Evolutionary conservation across 2,329 filamentous ascomycete genomes (phyloP), one percentile per base, ranked within the genome.

Genomic region (Didymella lethalis): DNA sequence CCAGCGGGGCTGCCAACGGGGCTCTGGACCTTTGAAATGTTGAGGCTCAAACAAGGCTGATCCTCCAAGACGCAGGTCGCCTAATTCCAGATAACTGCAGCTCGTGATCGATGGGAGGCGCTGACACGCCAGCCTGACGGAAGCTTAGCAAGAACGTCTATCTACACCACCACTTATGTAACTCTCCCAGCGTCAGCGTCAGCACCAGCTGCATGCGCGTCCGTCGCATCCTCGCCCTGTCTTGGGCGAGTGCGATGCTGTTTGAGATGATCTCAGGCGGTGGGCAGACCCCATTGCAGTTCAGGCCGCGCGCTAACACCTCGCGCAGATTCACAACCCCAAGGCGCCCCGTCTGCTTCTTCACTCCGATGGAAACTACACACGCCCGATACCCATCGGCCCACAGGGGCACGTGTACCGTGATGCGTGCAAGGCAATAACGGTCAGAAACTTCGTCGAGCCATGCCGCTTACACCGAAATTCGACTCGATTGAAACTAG

Each of bases 331-430:
- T 32, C 40, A 34, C 29, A 14, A 44, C 36, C 7, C 12, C 18
- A 23, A 36, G 31, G 43, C 36, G 25, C 26, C 45, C 34, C 41
- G 23, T 44, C 12, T 25, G 36, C 28, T 29, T 34, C 18, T 32
- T 16, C 16, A 31, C 16, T 31, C 45, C 48, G 49, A 60, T 28
- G 50, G 57, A 54, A 59, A 58, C 60, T 52, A 61, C 57, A 61
- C 58, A 47, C 48, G 36, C 16, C 40, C 55, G 31, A 54, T 47
- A 61, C 25, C 49, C 54, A 44, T 48, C 43, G 53, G 48, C 44
- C 54, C 63, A 67, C 25, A 25, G 28, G 41, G 23, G 41, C 23
- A 26, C 54, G 57, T 61, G 57, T 45, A 56, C 18, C 18, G 18
- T 18, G 18, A 49, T 25, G 29, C 14, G 10, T 59, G 63, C 59